Percentiles rank a stretch among this genome's conserved stretches.
Conservation (phyloP, 208 protist species). For the Crithidia bombi region DNA sequence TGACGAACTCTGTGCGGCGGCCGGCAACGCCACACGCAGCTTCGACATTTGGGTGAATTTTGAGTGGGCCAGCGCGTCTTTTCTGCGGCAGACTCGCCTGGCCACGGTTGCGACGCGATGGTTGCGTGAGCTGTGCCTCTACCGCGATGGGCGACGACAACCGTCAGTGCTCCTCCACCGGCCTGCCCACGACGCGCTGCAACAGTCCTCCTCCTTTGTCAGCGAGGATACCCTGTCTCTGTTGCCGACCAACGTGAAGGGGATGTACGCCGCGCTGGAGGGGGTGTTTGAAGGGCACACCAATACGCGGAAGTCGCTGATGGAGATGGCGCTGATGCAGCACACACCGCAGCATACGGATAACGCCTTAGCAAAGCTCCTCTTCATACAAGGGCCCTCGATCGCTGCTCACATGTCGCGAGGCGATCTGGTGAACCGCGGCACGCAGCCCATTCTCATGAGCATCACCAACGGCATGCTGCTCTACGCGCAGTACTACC, state of each 20-base stretch:
- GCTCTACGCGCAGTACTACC: slow-evolving; percentile 76
- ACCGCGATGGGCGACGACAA: background rate
- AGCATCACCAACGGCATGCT: slow-evolving; percentile 85
- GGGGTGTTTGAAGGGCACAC: slow-evolving; percentile 48
- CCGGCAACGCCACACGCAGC: slow-evolving; percentile 63
- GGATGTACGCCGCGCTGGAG: slow-evolving; percentile 29
- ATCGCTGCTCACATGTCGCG: slow-evolving; percentile 19
- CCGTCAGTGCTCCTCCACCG: background rate
- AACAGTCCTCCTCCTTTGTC: background rate
- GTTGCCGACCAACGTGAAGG: slow-evolving; percentile 20
- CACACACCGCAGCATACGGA: slow-evolving; percentile 35
- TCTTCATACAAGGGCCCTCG: slow-evolving; percentile 34
- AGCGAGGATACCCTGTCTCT: background rate
- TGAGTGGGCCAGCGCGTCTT: slow-evolving; percentile 71
- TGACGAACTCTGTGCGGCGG: slow-evolving; percentile 30
- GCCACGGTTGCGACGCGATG: slow-evolving; percentile 33
- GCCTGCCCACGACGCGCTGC: background rate
- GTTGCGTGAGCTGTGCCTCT: slow-evolving; percentile 17
- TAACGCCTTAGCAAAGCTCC: slow-evolving; percentile 44
- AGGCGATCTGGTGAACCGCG: slow-evolving; percentile 34
- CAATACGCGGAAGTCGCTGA: slow-evolving; percentile 19
- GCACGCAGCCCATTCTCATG: slow-evolving; percentile 61
- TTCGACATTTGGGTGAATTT: slow-evolving; percentile 68
- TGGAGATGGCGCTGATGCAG: slow-evolving; percentile 31
- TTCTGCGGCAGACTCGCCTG: slow-evolving; percentile 53